Evolutionary conservation across 108 stramenopile genomes (phyloP).

Genomic region (Cyclotella cryptica): DNA sequence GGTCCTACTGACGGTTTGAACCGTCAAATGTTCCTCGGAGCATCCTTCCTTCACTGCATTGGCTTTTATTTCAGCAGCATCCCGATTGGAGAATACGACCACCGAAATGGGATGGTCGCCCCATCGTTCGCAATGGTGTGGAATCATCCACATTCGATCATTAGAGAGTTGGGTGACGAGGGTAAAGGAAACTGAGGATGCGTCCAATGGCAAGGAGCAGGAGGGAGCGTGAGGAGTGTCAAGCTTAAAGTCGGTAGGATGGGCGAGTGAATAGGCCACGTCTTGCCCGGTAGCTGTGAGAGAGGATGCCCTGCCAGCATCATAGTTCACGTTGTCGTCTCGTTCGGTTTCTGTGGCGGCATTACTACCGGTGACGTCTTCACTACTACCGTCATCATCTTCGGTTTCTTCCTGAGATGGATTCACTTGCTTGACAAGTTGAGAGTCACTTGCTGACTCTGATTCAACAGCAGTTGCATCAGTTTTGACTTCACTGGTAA

Average conservation of each 20-base stretch:
- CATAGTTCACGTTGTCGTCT: neutral
- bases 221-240: slow-evolving; percentile 50
- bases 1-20: slow-evolving; percentile 52
- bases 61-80: slow-evolving; percentile 31
- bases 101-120: slow-evolving; percentile 69
- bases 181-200: slow-evolving; percentile 47
- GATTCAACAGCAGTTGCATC: neutral
- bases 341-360: no score
- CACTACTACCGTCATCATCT: neutral
- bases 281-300: slow-evolving; percentile 13
- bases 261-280: slow-evolving; percentile 13
- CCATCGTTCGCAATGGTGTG: slow-evolving; percentile 83
- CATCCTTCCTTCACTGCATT: slow-evolving; percentile 45
- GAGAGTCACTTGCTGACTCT: neutral
- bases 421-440: neutral
- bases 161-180: slow-evolving; percentile 77
- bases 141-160: slow-evolving; percentile 85
- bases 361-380: neutral
- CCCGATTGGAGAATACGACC: slow-evolving; percentile 67
- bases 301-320: neutral
- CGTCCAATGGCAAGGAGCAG: slow-evolving; percentile 32
- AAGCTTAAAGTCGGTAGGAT: slow-evolving; percentile 39
- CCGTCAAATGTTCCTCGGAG: slow-evolving; percentile 34
- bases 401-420: neutral
- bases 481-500: neutral